Percentiles rank a stretch among this genome's conserved stretches.
Conservation (phyloP, 108 stramenopile genomes). For the Asterionellopsis glacialis region DNA sequence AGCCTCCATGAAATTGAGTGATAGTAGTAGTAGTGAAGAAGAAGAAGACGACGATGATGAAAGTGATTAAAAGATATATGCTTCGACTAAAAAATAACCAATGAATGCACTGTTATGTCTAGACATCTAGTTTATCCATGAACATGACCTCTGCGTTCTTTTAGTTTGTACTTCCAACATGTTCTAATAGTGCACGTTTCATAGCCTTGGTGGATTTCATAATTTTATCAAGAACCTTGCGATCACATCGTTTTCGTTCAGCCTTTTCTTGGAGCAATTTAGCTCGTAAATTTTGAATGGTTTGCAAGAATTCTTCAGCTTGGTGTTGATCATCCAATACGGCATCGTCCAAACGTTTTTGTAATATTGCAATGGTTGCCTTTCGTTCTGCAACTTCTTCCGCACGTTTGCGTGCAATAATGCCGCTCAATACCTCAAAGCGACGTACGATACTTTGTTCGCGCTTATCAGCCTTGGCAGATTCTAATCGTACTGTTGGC, state of each 20-base stretch:
- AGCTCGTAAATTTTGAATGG: constrained; percentile 25
- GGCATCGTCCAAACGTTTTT: constrained; percentile 18
- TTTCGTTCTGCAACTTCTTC: constrained; percentile 20
- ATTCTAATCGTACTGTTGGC: constrained; percentile 27
- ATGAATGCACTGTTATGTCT: not conserved
- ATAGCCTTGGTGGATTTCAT: not conserved
- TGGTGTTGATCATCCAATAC: constrained; percentile 16
- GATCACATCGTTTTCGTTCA: too few relatives aligned
- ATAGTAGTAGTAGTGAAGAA: constrained; percentile 53
- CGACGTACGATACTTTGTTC: constrained; percentile 29
- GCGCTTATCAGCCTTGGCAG: constrained; percentile 34
- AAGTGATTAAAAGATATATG: too few relatives aligned
- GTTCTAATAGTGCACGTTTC: not conserved
- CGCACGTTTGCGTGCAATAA: constrained; percentile 13
- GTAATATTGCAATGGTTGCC: constrained; percentile 19
- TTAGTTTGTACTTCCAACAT: too few relatives aligned
- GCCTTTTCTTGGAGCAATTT: not conserved
- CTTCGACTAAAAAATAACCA: constrained; percentile 19
- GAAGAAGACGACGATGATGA: too few relatives aligned
- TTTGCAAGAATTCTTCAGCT: constrained; percentile 22
- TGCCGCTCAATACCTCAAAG: constrained; percentile 27
- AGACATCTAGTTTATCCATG: not conserved
- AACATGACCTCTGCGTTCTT: too few relatives aligned
- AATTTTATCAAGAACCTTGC: not conserved
- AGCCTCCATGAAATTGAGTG: constrained; percentile 75